Percentiles rank a stretch among this genome's conserved stretches.
Conservation (phyloP, 345 rosid genomes). For the Sonneratia caseolaris region DNA sequence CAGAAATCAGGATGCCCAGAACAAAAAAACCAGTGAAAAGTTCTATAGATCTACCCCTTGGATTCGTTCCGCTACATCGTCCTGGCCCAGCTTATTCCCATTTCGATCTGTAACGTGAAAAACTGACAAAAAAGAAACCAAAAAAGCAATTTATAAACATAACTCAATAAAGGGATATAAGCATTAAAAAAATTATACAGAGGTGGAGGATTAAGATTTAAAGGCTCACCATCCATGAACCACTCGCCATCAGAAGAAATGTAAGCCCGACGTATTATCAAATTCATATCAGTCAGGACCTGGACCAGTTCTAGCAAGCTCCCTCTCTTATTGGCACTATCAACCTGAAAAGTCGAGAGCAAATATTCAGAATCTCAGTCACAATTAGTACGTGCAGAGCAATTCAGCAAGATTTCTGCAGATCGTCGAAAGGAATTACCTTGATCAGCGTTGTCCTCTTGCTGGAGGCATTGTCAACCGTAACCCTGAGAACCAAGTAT, state of each 20-base stretch:
- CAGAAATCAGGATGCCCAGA: not conserved
- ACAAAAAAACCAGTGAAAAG: not conserved
- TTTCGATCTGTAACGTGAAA: conserved; percentile 66
- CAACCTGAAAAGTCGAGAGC: conserved; percentile 39
- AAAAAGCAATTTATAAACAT: conserved; percentile 1
- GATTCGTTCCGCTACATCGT: conserved; percentile 53
- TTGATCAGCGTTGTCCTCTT: conserved; percentile 51
- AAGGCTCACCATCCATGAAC: conserved; percentile 64
- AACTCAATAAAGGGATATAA: not conserved
- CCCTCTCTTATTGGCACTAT: conserved; percentile 70
- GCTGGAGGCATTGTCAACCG: conserved; percentile 53
- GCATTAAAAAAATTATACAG: not conserved
- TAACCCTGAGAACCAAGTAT: conserved; percentile 45
- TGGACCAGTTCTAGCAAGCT: conserved; percentile 76
- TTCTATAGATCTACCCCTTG: conserved; percentile 50
- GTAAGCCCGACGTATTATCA: conserved; percentile 63
- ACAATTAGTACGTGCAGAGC: not conserved
- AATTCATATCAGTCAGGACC: conserved; percentile 68
- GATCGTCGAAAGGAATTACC: conserved; percentile 24
- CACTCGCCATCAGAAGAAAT: conserved; percentile 81
- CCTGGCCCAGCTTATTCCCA: conserved; percentile 58
- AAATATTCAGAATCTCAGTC: not conserved
- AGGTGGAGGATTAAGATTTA: no score
- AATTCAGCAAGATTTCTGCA: not conserved
- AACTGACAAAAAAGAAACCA: conserved; percentile 21